These are phyloP conservation scores for Neofusicoccum umdonicola DNA, from an alignment of 2,329 filamentous ascomycete species.

Conservation along the genomic window DNA sequence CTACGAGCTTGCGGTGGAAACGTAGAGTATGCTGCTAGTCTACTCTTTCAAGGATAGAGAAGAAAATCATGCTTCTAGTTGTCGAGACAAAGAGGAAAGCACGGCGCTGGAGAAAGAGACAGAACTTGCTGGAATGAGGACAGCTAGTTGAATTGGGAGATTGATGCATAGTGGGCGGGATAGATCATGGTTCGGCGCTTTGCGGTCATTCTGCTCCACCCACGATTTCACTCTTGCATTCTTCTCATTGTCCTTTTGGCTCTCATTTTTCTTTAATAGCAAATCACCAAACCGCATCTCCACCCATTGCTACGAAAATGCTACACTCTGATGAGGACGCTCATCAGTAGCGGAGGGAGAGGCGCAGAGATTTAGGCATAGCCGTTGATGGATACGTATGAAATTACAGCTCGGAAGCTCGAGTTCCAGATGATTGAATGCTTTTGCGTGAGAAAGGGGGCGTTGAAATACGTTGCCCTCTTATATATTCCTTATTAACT, in stretches of 20 bases:
- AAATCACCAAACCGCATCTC: neutral
- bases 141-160: neutral
- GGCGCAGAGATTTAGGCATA: neutral
- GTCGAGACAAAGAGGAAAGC: neutral
- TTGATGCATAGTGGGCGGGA: constrained; percentile 16
- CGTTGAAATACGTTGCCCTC: neutral
- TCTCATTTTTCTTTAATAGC: neutral
- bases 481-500: neutral
- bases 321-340: neutral
- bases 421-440: neutral
- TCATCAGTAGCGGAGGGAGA: neutral
- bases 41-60: constrained; percentile 56
- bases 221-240: constrained; percentile 1
- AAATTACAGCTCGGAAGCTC: neutral
- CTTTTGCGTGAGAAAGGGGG: neutral
- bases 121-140: neutral
- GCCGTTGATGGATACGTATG: neutral
- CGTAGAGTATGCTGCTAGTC: constrained; percentile 80
- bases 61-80: constrained; percentile 39
- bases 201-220: constrained; percentile 2
- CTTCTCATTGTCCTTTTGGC: constrained; percentile 1
- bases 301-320: neutral
- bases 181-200: constrained; percentile 18
- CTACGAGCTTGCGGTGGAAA: constrained; percentile 81
- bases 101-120: neutral